phyloP scores from a whole-genome alignment of 2,329 filamentous ascomycete genomes.

The Aspergillus versicolor region DNA sequence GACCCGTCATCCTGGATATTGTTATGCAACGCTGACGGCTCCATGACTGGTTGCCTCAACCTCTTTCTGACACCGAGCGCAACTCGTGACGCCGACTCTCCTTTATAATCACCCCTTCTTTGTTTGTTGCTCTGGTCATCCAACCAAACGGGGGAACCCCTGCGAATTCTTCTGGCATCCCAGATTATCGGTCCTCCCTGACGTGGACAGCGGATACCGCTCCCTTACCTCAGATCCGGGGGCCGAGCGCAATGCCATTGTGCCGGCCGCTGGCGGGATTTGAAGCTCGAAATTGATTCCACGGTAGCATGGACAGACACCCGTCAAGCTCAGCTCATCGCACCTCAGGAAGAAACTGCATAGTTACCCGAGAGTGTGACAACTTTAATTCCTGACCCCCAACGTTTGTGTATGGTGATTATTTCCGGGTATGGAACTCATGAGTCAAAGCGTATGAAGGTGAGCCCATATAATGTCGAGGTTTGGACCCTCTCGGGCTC shows the following conservation, averaged over 20 bases:
- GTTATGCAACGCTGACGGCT: too few relatives aligned
- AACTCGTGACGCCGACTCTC: neutral
- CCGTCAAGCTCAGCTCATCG: neutral
- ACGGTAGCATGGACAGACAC: neutral
- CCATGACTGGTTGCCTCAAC: neutral
- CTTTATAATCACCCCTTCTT: neutral
- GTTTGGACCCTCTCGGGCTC: neutral
- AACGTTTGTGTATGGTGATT: conserved; percentile 7
- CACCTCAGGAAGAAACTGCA: neutral
- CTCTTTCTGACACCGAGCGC: neutral
- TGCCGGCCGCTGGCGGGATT: neutral
- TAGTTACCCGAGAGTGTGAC: neutral
- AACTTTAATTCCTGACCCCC: conserved; percentile 13
- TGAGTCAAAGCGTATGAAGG: neutral
- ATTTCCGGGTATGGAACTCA: neutral
- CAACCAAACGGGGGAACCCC: neutral
- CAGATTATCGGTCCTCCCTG: conserved; percentile 13
- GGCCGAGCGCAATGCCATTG: neutral
- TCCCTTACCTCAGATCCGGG: neutral
- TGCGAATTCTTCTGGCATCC: conserved; percentile 1
- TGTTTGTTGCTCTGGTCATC: neutral
- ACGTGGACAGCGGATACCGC: conserved; percentile 12
- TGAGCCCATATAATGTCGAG: neutral
- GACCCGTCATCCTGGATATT: too few relatives aligned
- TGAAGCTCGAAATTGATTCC: neutral